Conservation (phyloP, 2,329 filamentous ascomycete species). For the Claviceps arundinis region DNA sequence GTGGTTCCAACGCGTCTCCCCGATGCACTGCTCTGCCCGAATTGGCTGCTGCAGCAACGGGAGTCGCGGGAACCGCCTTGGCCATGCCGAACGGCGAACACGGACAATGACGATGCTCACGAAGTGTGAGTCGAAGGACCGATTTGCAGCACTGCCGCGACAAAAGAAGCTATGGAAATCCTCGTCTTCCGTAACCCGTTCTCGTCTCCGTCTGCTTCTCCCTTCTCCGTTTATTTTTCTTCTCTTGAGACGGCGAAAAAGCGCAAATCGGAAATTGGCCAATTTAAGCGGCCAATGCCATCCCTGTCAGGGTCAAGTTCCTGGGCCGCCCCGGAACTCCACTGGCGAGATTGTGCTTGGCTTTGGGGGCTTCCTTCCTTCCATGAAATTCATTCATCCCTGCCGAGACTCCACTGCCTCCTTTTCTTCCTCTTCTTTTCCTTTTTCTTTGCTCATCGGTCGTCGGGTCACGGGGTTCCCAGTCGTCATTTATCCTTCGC, state of each 20-base stretch:
- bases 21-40: background rate
- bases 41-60: too few relatives aligned
- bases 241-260: background rate
- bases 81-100: too few relatives aligned
- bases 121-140: too few relatives aligned
- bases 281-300: conserved; percentile 9
- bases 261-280: conserved; percentile 11
- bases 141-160: too few relatives aligned
- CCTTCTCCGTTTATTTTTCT: background rate
- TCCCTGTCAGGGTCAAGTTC: conserved; percentile 4
- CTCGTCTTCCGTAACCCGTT: background rate
- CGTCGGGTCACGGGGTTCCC: too few relatives aligned
- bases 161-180: too few relatives aligned
- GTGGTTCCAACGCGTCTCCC: background rate
- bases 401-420: background rate
- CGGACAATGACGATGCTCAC: too few relatives aligned
- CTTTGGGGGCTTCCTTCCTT: background rate
- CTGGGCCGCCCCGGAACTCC: conserved; percentile 8
- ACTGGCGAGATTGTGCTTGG: conserved; percentile 8
- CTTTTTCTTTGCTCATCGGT: too few relatives aligned
- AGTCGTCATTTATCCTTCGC: too few relatives aligned
- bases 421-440: background rate
- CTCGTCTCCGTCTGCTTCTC: background rate
- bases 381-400: background rate
- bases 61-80: too few relatives aligned